A percentile compares a stretch with the other conserved stretches of the same genome.
These are phyloP conservation scores for Senna siamea DNA, from an alignment of 306 rosid genomes.

Conservation along the genomic window DNA sequence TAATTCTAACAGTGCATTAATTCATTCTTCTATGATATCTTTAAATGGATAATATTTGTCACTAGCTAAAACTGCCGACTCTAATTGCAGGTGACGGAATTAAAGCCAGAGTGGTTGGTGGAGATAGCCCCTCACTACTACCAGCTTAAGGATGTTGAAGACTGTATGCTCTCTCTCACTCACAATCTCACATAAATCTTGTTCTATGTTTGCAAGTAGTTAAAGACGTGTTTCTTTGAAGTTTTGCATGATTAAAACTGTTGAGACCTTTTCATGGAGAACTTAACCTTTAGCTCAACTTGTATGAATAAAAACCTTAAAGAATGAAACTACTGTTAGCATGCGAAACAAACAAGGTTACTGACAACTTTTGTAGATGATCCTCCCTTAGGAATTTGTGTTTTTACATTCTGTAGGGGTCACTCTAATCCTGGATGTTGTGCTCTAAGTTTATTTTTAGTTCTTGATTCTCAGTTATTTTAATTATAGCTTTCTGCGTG, in stretches of 20 bases:
- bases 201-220: conserved; percentile 13
- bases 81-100: conserved; percentile 70
- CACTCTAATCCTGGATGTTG: no score
- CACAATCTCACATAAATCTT: neutral
- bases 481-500: neutral
- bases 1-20: conserved; percentile 29
- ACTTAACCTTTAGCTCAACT: conserved; percentile 6
- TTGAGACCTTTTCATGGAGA: neutral
- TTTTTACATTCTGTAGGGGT: neutral
- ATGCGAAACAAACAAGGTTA: neutral
- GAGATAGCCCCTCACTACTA: conserved; percentile 97
- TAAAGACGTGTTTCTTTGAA: neutral
- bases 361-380: neutral
- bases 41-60: conserved; percentile 17
- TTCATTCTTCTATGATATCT: conserved; percentile 7
- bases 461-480: neutral
- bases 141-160: conserved; percentile 95
- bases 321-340: neutral
- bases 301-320: conserved; percentile 7
- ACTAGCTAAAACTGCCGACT: conserved; percentile 35
- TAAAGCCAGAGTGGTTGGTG: conserved; percentile 92
- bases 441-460: neutral
- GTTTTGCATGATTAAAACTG: conserved; percentile 2
- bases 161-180: conserved; percentile 58
- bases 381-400: neutral